These are phyloP conservation scores for Novymonas esmeraldas DNA, from an alignment of 208 protist species.

Conservation along the genomic window DNA sequence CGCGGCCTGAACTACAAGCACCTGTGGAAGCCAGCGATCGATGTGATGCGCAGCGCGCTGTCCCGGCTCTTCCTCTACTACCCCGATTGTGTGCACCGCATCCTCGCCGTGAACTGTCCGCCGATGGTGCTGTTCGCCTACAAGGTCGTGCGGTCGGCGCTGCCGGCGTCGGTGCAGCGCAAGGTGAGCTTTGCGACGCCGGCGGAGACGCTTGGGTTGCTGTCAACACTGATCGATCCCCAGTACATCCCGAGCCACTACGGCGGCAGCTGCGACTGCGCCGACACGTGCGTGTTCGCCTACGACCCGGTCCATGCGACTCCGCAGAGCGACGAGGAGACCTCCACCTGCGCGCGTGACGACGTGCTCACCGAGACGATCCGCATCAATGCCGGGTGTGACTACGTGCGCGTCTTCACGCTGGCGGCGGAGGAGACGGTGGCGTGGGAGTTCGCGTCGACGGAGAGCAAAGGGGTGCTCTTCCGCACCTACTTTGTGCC, in stretches of 20 bases:
- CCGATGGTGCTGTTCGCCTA: constrained; percentile 41
- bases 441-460: neutral
- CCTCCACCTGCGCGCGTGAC: constrained; percentile 1
- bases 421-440: neutral
- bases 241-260: constrained; percentile 43
- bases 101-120: constrained; percentile 62
- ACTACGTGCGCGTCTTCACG: neutral
- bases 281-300: constrained; percentile 35
- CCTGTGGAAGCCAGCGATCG: constrained; percentile 61
- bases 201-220: constrained; percentile 23
- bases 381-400: neutral
- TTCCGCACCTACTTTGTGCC: constrained; percentile 39
- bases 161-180: constrained; percentile 45
- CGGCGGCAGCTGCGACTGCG: constrained; percentile 47
- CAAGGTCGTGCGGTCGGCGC: constrained; percentile 40
- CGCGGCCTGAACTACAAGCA: constrained; percentile 50
- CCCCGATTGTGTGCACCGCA: constrained; percentile 54
- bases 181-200: constrained; percentile 53
- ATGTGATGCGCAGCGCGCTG: constrained; percentile 28
- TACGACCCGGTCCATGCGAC: neutral
- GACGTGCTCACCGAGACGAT: neutral
- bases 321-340: constrained; percentile 8
- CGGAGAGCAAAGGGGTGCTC: neutral
- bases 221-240: constrained; percentile 30
- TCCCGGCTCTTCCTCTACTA: constrained; percentile 46